phyloP scores from a whole-genome alignment of 768 basidiomycete species.

The Tricholoma saponaceum region DNA sequence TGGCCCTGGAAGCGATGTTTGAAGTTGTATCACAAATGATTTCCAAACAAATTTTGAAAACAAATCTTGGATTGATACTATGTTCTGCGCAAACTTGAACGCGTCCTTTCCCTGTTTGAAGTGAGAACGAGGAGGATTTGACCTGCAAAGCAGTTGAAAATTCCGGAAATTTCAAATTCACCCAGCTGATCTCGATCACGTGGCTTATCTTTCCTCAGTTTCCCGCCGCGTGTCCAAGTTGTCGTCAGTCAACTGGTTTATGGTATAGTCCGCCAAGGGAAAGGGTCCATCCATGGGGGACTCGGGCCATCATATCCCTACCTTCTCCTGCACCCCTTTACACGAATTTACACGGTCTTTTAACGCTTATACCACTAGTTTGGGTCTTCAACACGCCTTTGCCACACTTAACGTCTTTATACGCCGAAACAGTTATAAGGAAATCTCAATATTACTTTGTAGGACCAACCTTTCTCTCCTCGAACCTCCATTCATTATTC shows the following conservation, averaged over 20 bases:
- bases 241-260: not conserved
- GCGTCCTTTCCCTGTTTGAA: not conserved
- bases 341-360: slow-evolving; percentile 5
- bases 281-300: not conserved
- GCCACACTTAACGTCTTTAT: slow-evolving; percentile 4
- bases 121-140: not conserved
- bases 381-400: slow-evolving; percentile 16
- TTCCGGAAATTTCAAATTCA: not conserved
- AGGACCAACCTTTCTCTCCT: not conserved
- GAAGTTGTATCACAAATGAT: not conserved
- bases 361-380: slow-evolving; percentile 2
- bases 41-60: not conserved
- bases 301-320: not conserved
- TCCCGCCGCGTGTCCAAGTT: no score
- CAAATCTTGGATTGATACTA: not conserved
- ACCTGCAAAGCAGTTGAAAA: not conserved
- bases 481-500: not conserved
- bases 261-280: slow-evolving; percentile 3
- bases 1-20: not conserved
- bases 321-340: slow-evolving; percentile 2
- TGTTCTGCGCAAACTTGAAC: not conserved
- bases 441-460: not conserved
- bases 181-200: slow-evolving; percentile 1
- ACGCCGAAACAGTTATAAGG: slow-evolving; percentile 5
- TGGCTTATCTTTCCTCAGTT: no score